phyloP scores from a whole-genome alignment of 176 grass and related monocot genomes.

The Aegilops bicornis region DNA sequence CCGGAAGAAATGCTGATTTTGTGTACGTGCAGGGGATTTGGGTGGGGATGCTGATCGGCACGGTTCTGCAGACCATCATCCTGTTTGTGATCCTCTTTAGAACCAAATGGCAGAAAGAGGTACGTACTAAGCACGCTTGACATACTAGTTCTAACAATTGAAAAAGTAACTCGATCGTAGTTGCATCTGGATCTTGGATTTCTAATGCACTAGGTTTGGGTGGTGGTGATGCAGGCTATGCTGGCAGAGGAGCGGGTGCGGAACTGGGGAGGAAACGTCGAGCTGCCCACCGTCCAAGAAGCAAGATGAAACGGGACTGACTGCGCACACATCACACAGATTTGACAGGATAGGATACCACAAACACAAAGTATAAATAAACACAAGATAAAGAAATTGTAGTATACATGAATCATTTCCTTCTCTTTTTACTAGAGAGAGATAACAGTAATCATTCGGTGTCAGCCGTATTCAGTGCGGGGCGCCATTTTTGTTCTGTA shows the following conservation, averaged over 20 bases:
- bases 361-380: not conserved
- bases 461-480: not conserved
- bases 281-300: constrained; percentile 40
- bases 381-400: not conserved
- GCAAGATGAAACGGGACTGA: not conserved
- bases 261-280: constrained; percentile 46
- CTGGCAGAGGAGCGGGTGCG: constrained; percentile 57
- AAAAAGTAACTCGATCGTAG: not conserved
- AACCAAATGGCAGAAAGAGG: constrained; percentile 80
- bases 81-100: constrained; percentile 48
- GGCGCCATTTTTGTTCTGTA: not conserved
- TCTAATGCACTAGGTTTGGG: not conserved
- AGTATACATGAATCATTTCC: no score
- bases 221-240: constrained; percentile 38
- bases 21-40: constrained; percentile 60
- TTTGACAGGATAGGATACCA: not conserved
- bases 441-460: not conserved
- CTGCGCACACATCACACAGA: not conserved
- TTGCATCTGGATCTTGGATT: not conserved
- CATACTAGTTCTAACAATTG: not conserved
- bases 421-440: not conserved
- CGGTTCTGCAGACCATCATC: constrained; percentile 52
- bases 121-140: no score
- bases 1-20: no score
- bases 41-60: constrained; percentile 61